These are phyloP conservation scores for Dioszegia hungarica DNA, from an alignment of 768 basidiomycete genomes.

Conservation along the genomic window DNA sequence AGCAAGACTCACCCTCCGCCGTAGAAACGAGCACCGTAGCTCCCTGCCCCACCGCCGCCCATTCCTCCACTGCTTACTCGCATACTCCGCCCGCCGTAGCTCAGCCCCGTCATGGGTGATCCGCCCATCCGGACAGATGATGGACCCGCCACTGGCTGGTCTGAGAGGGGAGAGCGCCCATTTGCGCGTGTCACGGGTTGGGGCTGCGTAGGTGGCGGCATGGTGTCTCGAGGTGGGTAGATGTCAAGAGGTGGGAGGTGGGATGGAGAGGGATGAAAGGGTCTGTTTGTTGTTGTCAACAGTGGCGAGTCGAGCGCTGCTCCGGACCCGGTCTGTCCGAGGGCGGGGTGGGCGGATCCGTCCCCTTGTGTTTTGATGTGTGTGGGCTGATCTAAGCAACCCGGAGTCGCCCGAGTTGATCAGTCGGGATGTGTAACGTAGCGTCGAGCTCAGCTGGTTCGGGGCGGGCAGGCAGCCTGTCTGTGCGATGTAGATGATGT, in stretches of 20 bases:
- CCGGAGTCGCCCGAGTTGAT: too few relatives aligned
- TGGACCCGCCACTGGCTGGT: conserved; percentile 6
- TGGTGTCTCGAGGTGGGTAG: conserved; percentile 5
- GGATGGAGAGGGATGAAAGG: background rate
- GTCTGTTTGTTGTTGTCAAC: too few relatives aligned
- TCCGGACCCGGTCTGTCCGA: too few relatives aligned
- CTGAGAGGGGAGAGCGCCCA: conserved; percentile 8
- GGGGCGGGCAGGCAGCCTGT: too few relatives aligned
- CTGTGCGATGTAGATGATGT: too few relatives aligned
- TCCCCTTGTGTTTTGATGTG: too few relatives aligned
- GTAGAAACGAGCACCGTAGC: conserved; percentile 43
- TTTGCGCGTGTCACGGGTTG: conserved; percentile 22
- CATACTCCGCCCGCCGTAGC: conserved; percentile 24
- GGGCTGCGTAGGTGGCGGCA: conserved; percentile 28
- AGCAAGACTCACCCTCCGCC: conserved; percentile 32
- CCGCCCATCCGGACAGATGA: conserved; percentile 16
- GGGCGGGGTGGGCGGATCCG: too few relatives aligned
- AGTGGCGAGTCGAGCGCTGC: too few relatives aligned
- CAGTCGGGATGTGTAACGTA: too few relatives aligned
- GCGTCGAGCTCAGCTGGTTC: too few relatives aligned
- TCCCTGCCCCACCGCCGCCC: conserved; percentile 23
- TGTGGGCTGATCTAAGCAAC: too few relatives aligned
- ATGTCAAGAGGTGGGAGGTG: background rate
- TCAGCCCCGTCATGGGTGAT: conserved; percentile 40
- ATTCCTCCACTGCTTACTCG: conserved; percentile 18